Evolutionary conservation across 2,329 filamentous ascomycete genomes (phyloP).

Genomic region (Monilinia polystroma): DNA sequence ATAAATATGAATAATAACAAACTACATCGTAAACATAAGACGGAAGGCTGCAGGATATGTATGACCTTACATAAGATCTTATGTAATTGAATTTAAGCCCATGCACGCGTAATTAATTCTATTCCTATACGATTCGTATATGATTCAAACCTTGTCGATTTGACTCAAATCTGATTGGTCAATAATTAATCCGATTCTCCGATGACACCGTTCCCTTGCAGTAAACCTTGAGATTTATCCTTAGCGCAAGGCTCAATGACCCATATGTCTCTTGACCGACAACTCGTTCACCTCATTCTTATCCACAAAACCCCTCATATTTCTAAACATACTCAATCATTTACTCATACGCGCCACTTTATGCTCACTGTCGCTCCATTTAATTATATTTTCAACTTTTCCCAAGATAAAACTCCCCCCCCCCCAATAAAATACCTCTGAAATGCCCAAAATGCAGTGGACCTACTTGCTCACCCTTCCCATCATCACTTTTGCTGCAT

Average conservation of each 20-base stretch:
- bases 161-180: background rate
- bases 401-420: background rate
- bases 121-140: background rate
- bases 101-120: background rate
- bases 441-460: conserved; percentile 35
- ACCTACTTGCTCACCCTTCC: conserved; percentile 39
- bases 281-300: conserved; percentile 9
- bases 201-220: background rate
- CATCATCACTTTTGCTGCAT: conserved; percentile 43
- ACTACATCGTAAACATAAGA: background rate
- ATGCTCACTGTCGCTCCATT: conserved; percentile 11
- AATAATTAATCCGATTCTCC: background rate
- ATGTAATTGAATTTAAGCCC: background rate
- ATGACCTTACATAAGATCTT: background rate
- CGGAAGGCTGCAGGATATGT: conserved; percentile 8
- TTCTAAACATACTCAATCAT: background rate
- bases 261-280: conserved; percentile 13
- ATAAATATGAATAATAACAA: background rate
- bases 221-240: background rate
- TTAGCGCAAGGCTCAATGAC: conserved; percentile 10
- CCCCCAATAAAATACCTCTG: background rate
- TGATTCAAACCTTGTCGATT: background rate
- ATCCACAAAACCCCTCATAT: conserved; percentile 12
- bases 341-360: background rate
- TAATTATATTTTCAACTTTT: background rate